These are phyloP conservation scores for Vitis labrusca DNA, from an alignment of 164 flowering plant species.

Conservation along the genomic window DNA sequence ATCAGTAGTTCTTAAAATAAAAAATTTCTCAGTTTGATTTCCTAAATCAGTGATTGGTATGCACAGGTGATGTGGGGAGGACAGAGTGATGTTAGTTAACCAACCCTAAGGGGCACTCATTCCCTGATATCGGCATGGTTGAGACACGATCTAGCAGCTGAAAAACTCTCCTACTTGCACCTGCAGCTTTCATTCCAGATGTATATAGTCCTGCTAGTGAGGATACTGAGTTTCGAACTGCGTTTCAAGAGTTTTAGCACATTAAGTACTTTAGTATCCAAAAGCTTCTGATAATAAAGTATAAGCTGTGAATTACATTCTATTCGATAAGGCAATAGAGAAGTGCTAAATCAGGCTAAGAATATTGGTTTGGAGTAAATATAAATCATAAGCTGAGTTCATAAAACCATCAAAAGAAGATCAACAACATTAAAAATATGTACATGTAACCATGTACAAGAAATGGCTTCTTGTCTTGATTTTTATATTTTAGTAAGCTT, in stretches of 20 bases:
- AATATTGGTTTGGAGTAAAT: no score
- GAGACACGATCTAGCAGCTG: slow-evolving; percentile 90
- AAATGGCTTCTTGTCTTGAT: no score
- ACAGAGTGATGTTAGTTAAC: slow-evolving; percentile 21
- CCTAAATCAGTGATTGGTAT: not conserved
- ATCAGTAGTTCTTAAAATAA: not conserved
- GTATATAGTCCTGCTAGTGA: slow-evolving; percentile 82
- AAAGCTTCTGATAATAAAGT: not conserved
- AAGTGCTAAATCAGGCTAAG: no score
- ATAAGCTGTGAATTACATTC: not conserved
- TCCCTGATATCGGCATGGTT: slow-evolving; percentile 81
- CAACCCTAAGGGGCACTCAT: slow-evolving; percentile 76
- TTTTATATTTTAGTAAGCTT: no score
- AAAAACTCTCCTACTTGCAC: slow-evolving; percentile 96
- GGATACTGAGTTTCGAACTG: slow-evolving; percentile 92
- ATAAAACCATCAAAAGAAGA: no score
- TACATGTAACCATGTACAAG: no score
- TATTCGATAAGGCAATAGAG: no score
- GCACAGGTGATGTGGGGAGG: not conserved
- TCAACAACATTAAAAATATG: no score
- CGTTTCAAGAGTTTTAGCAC: slow-evolving; percentile 9
- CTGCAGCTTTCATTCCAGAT: slow-evolving; percentile 96
- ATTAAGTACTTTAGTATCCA: not conserved
- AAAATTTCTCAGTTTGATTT: not conserved
- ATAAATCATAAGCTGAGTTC: no score